A percentile compares a stretch with the other conserved stretches of the same genome.
phyloP scores from a whole-genome alignment of 2,329 filamentous ascomycete species.

The Periglandula ipomoeae region DNA sequence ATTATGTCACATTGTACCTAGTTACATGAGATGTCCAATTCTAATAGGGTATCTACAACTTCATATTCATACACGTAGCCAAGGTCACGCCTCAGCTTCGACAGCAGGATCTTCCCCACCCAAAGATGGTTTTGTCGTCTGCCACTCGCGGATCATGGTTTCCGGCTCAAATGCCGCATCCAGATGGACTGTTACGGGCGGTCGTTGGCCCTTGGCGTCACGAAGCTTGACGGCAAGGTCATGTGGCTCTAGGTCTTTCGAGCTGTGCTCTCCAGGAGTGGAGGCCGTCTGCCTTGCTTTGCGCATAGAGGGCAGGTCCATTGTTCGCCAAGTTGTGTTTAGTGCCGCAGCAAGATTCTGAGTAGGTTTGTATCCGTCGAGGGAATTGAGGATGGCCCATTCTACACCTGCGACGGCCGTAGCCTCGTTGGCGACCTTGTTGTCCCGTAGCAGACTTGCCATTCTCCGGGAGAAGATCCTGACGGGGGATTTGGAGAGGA shows the following conservation, averaged over 20 bases:
- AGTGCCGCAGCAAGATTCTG: constrained; percentile 18
- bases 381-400: constrained; percentile 20
- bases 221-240: constrained; percentile 10
- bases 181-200: background rate
- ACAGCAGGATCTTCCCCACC: background rate
- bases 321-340: constrained; percentile 16
- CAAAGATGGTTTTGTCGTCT: background rate
- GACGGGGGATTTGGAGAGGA: constrained; percentile 17
- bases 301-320: constrained; percentile 13
- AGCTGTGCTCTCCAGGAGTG: background rate
- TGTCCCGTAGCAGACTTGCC: constrained; percentile 12
- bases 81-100: background rate
- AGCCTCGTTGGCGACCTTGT: constrained; percentile 11
- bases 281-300: background rate
- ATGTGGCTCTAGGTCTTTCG: background rate
- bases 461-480: constrained; percentile 20
- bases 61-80: background rate
- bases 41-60: background rate
- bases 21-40: background rate
- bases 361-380: constrained; percentile 19
- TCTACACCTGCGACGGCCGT: constrained; percentile 18
- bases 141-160: constrained; percentile 1
- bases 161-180: constrained; percentile 5
- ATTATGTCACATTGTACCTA: no score
- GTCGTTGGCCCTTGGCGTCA: background rate